phyloP scores from a whole-genome alignment of 441 rosid genomes.

The Gossypium davidsonii region DNA sequence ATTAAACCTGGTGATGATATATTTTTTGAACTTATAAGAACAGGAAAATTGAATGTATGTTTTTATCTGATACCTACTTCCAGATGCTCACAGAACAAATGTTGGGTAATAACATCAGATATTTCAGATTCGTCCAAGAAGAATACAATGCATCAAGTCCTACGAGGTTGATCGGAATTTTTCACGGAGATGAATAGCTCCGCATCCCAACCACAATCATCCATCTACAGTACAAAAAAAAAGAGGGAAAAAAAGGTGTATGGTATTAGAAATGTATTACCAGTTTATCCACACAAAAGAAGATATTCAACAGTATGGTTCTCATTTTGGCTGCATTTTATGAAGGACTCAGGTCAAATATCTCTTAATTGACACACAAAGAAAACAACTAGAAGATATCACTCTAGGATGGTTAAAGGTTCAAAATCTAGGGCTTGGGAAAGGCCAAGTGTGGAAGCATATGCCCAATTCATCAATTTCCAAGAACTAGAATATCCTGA shows the following conservation, averaged over 20 bases:
- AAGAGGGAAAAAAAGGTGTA: not conserved
- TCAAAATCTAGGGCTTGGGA: not conserved
- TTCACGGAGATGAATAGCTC: slow-evolving; percentile 23
- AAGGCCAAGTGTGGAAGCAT: not conserved
- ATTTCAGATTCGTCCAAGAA: slow-evolving; percentile 11
- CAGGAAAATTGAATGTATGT: not conserved
- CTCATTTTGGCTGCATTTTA: not conserved
- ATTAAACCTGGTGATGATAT: not conserved
- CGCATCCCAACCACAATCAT: slow-evolving; percentile 38
- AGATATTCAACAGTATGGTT: not conserved
- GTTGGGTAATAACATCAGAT: not conserved
- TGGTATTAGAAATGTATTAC: slow-evolving; percentile 15
- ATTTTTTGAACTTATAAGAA: not conserved
- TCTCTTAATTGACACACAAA: not conserved
- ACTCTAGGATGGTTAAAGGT: not conserved
- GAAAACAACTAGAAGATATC: not conserved
- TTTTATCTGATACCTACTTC: slow-evolving; percentile 15
- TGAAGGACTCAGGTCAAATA: not conserved
- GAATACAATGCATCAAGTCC: slow-evolving; percentile 12
- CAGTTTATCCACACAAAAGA: not conserved
- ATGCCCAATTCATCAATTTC: not conserved
- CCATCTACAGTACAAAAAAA: slow-evolving; percentile 41
- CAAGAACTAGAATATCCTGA: too few relatives aligned
- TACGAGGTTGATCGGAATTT: slow-evolving; percentile 18
- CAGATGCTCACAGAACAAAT: slow-evolving; percentile 7